A percentile compares a stretch with the other conserved stretches of the same genome.
phyloP scores from a whole-genome alignment of 768 basidiomycete genomes.

The Atractiella rhizophila region DNA sequence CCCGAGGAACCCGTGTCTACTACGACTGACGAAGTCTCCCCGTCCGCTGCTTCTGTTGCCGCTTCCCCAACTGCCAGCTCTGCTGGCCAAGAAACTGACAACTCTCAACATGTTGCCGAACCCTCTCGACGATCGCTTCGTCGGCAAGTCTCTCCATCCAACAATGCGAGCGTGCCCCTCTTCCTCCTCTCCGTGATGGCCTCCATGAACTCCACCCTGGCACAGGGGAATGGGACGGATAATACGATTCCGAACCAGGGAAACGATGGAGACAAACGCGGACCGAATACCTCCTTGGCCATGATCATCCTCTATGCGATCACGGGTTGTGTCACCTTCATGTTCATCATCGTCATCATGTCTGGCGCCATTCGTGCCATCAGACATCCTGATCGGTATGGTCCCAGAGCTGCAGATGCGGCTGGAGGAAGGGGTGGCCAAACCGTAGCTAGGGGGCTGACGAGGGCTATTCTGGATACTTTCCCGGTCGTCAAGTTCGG shows the following conservation, averaged over 20 bases:
- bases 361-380: slow-evolving; percentile 61
- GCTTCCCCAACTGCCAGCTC: slow-evolving; percentile 18
- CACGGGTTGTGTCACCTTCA: slow-evolving; percentile 59
- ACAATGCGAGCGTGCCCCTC: slow-evolving; percentile 5
- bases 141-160: slow-evolving; percentile 5
- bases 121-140: slow-evolving; percentile 14
- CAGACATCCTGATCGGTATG: slow-evolving; percentile 74
- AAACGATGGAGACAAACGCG: not conserved
- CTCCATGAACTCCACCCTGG: slow-evolving; percentile 26
- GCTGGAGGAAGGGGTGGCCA: slow-evolving; percentile 28
- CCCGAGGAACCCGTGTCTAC: slow-evolving; percentile 1
- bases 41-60: slow-evolving; percentile 12
- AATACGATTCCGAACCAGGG: slow-evolving; percentile 10
- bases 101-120: not conserved
- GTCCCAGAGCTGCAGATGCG: slow-evolving; percentile 33
- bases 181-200: slow-evolving; percentile 35
- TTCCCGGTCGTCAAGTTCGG: slow-evolving; percentile 84
- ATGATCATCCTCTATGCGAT: slow-evolving; percentile 58
- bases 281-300: slow-evolving; percentile 36
- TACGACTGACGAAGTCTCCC: not conserved
- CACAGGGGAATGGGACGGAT: slow-evolving; percentile 19
- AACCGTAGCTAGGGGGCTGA: slow-evolving; percentile 56
- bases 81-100: slow-evolving; percentile 8
- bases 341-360: slow-evolving; percentile 62
- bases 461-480: slow-evolving; percentile 78